Evolutionary conservation across 73 alveolate genomes (phyloP).

Genomic region (Paramecium pentaurelia): DNA sequence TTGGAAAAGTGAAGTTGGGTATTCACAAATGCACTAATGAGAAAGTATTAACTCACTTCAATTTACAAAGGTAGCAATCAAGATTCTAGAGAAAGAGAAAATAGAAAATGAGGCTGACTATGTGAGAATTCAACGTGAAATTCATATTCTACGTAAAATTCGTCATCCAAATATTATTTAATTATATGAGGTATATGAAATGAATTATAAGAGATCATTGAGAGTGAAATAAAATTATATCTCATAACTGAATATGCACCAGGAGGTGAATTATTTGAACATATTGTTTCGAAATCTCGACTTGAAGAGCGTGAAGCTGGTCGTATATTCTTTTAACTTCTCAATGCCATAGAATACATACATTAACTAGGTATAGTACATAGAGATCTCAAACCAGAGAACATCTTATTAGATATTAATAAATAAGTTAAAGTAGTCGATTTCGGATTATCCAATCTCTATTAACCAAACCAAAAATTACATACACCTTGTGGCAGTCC

Average conservation of each 20-base stretch:
- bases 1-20: conserved; percentile 93
- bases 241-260: conserved; percentile 73
- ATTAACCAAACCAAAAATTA: conserved; percentile 26
- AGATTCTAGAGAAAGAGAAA: conserved; percentile 82
- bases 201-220: conserved; percentile 58
- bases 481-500: conserved; percentile 74
- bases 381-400: conserved; percentile 90
- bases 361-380: conserved; percentile 82
- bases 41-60: conserved; percentile 63
- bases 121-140: conserved; percentile 85
- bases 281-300: conserved; percentile 42
- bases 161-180: conserved; percentile 89
- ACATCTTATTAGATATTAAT: conserved; percentile 69
- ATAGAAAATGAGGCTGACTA: conserved; percentile 76
- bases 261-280: conserved; percentile 73
- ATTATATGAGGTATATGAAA: conserved; percentile 77
- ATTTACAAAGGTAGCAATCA: conserved; percentile 75
- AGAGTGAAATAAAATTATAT: conserved; percentile 61
- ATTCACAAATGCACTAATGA: conserved; percentile 82
- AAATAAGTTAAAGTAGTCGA: conserved; percentile 72
- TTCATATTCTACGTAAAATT: conserved; percentile 82
- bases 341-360: conserved; percentile 84
- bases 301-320: conserved; percentile 83
- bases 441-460: conserved; percentile 65
- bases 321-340: conserved; percentile 77